Evolutionary conservation across 805 yeast genomes (phyloP).

Genomic region (Tetrapisispora arboricola): DNA sequence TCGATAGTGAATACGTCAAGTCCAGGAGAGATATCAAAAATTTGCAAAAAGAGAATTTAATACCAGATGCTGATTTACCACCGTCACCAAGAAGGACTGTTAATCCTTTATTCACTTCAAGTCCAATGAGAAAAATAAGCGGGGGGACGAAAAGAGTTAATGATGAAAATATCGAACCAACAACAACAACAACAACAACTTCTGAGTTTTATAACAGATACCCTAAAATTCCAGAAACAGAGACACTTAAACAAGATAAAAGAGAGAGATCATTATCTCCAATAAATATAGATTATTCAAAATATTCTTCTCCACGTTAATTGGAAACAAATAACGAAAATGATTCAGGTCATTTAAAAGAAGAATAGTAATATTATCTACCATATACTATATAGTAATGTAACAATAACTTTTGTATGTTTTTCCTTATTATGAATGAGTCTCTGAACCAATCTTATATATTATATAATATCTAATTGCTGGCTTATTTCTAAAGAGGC

Average conservation of each 20-base stretch:
- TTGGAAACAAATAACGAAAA: background rate
- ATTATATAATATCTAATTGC: no score
- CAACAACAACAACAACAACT: slow-evolving; percentile 4
- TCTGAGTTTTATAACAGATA: slow-evolving; percentile 21
- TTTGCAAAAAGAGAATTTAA: slow-evolving; percentile 22
- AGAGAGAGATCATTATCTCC: slow-evolving; percentile 18
- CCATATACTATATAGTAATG: background rate
- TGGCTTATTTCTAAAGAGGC: no score
- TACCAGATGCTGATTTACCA: slow-evolving; percentile 25
- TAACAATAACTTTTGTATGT: no score
- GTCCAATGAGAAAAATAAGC: slow-evolving; percentile 18
- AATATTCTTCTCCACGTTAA: slow-evolving; percentile 13
- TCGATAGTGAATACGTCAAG: slow-evolving; percentile 25
- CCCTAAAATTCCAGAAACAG: slow-evolving; percentile 26
- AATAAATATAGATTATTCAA: slow-evolving; percentile 20
- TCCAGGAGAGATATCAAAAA: slow-evolving; percentile 27
- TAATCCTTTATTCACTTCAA: slow-evolving; percentile 27
- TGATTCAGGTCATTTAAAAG: background rate
- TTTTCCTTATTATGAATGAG: no score
- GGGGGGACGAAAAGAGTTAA: background rate
- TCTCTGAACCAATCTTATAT: no score
- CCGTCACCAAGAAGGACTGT: slow-evolving; percentile 21
- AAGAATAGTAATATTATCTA: background rate
- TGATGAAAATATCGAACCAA: slow-evolving; percentile 5
- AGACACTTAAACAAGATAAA: slow-evolving; percentile 14